Conservation (phyloP, 2,329 filamentous ascomycete species). For the Pseudovirgaria hyperparasitica region DNA sequence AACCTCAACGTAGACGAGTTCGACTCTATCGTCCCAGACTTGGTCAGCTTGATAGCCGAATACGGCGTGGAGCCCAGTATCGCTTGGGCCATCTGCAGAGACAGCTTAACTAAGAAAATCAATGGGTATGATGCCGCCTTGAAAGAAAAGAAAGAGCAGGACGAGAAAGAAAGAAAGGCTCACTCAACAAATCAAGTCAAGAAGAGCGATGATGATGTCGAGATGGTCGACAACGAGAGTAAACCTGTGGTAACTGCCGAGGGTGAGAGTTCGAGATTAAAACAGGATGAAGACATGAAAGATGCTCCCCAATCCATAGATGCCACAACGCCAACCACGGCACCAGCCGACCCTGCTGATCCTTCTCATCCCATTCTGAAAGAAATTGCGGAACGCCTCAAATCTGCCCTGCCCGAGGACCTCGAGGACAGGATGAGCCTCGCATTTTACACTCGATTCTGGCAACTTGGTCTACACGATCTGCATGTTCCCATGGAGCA, state of each 20-base stretch:
- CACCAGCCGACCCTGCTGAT: slow-evolving; percentile 5
- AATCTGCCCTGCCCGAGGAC: slow-evolving; percentile 45
- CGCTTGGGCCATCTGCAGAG: slow-evolving; percentile 73
- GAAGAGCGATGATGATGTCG: slow-evolving; percentile 18
- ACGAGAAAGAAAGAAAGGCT: slow-evolving; percentile 12
- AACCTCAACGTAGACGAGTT: slow-evolving; percentile 68
- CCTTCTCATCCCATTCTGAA: slow-evolving; percentile 57
- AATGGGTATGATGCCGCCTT: slow-evolving; percentile 3
- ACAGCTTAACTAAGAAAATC: slow-evolving; percentile 42
- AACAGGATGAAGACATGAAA: slow-evolving; percentile 14
- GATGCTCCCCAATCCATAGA: slow-evolving; percentile 12
- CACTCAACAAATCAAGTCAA: slow-evolving; percentile 17
- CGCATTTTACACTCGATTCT: slow-evolving; percentile 82
- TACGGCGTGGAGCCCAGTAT: slow-evolving; percentile 70
- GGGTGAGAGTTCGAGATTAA: no score
- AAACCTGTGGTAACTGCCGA: no score
- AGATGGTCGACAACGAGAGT: no score
- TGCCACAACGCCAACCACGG: slow-evolving; percentile 3
- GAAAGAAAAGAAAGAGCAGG: slow-evolving; percentile 13
- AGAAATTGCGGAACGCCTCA: slow-evolving; percentile 58
- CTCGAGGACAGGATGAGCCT: slow-evolving; percentile 61
- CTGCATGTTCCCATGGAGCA: slow-evolving; percentile 71
- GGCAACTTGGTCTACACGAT: slow-evolving; percentile 77
- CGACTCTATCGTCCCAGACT: slow-evolving; percentile 61
- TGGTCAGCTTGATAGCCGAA: slow-evolving; percentile 59